Conservation (phyloP, 306 rosid species). For the Quercus ilex region DNA sequence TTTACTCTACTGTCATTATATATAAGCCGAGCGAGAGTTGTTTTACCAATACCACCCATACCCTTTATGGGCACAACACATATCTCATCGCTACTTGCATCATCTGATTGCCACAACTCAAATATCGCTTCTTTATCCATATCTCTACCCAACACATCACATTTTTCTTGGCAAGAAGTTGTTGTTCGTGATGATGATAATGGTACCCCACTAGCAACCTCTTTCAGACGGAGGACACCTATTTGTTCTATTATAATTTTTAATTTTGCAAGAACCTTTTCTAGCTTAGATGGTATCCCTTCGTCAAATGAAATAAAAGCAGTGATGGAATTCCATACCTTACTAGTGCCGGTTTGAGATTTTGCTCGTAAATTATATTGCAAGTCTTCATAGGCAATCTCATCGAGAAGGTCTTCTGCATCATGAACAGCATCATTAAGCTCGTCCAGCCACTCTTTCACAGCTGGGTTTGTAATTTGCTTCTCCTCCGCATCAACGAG, state of each 20-base stretch:
- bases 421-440: neutral
- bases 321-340: neutral
- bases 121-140: neutral
- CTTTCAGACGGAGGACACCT: neutral
- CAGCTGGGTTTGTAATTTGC: neutral
- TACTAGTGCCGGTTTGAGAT: neutral
- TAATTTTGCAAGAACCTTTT: neutral
- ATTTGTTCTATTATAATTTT: neutral
- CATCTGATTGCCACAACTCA: neutral
- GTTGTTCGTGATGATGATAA: neutral
- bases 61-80: slow-evolving; percentile 10
- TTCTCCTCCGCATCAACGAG: slow-evolving; percentile 23
- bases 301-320: neutral
- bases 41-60: slow-evolving; percentile 15
- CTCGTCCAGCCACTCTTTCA: slow-evolving; percentile 9
- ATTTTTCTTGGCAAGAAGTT: neutral
- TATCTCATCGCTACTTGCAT: too few species aligned
- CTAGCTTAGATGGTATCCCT: neutral
- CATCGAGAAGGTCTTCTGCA: slow-evolving; percentile 8
- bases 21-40: slow-evolving; percentile 1
- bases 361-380: neutral
- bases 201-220: neutral
- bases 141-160: slow-evolving; percentile 15
- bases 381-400: neutral
- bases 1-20: slow-evolving; percentile 9